Evolutionary conservation across 2,329 filamentous ascomycete species (phyloP).

Genomic region (Corniculantispora saksenae): DNA sequence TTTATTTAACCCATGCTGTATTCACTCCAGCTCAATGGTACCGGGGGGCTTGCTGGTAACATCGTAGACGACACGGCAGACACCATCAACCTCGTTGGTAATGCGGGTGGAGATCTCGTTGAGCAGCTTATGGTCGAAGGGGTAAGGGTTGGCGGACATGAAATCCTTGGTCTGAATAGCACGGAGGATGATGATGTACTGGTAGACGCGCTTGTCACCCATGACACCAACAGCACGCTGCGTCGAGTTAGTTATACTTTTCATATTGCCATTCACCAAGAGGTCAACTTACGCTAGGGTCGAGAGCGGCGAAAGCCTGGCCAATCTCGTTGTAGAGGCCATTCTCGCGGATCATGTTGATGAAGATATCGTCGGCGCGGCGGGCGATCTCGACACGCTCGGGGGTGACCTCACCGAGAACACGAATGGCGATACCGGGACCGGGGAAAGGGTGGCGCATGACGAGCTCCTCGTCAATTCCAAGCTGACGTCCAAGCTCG

Average conservation of each 20-base stretch:
- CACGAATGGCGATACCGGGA: constrained; percentile 70
- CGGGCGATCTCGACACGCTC: constrained; percentile 78
- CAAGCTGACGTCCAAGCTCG: constrained; percentile 32
- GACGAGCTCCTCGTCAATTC: constrained; percentile 35
- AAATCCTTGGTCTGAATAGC: constrained; percentile 49
- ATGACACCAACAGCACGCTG: constrained; percentile 38
- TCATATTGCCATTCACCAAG: background rate
- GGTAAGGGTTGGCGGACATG: constrained; percentile 73
- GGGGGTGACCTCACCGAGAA: constrained; percentile 80
- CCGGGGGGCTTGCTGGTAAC: constrained; percentile 64
- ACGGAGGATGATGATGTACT: constrained; percentile 38
- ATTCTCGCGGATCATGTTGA: constrained; percentile 70
- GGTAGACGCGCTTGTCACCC: constrained; percentile 65
- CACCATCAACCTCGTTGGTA: constrained; percentile 65
- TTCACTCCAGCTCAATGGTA: constrained; percentile 74
- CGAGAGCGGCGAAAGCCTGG: constrained; percentile 23
- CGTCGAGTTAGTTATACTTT: constrained; percentile 30
- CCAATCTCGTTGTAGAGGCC: constrained; percentile 66
- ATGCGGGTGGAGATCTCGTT: constrained; percentile 66
- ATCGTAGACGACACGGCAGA: constrained; percentile 72
- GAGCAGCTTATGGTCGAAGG: constrained; percentile 66
- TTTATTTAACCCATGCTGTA: too few species aligned
- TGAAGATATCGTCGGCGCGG: constrained; percentile 78
- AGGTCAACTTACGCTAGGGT: constrained; percentile 12
- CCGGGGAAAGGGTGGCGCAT: constrained; percentile 32